A percentile compares a stretch with the other conserved stretches of the same genome.
These are phyloP conservation scores for Tulasnella sp. DNA, from an alignment of 768 basidiomycete species.

Conservation along the genomic window DNA sequence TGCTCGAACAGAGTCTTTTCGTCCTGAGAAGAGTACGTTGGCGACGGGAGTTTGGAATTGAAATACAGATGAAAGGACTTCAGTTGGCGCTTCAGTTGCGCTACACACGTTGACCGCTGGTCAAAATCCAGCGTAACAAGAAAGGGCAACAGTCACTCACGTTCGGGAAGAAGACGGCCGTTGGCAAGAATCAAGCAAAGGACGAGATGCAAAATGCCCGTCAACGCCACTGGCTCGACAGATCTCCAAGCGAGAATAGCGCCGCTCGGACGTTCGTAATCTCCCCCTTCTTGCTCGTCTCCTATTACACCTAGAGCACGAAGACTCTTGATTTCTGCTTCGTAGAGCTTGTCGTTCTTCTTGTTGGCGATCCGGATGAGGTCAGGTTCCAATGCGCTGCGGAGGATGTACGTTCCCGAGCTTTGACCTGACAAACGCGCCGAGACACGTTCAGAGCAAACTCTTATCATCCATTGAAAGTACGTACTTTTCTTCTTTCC, in stretches of 20 bases:
- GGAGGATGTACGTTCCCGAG: conserved; percentile 73
- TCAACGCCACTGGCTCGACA: conserved; percentile 45
- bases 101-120: conserved; percentile 29
- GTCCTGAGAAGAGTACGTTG: conserved; percentile 37
- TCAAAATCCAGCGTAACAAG: not conserved
- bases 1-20: conserved; percentile 49
- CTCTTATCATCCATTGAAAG: conserved; percentile 22
- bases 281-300: conserved; percentile 38
- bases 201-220: conserved; percentile 72
- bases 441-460: not conserved
- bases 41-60: conserved; percentile 39
- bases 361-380: conserved; percentile 52
- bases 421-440: conserved; percentile 40
- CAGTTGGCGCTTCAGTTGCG: conserved; percentile 58
- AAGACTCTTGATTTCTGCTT: conserved; percentile 41
- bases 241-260: conserved; percentile 64
- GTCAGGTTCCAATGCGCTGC: conserved; percentile 51
- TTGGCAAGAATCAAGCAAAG: conserved; percentile 76
- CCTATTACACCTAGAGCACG: conserved; percentile 22
- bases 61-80: conserved; percentile 54
- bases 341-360: conserved; percentile 32
- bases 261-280: conserved; percentile 46
- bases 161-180: conserved; percentile 59
- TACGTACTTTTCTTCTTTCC: conserved; percentile 33
- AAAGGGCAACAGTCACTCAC: conserved; percentile 36